phyloP scores from a whole-genome alignment of 768 basidiomycete species.

The Agaricus sinodeliciosus region DNA sequence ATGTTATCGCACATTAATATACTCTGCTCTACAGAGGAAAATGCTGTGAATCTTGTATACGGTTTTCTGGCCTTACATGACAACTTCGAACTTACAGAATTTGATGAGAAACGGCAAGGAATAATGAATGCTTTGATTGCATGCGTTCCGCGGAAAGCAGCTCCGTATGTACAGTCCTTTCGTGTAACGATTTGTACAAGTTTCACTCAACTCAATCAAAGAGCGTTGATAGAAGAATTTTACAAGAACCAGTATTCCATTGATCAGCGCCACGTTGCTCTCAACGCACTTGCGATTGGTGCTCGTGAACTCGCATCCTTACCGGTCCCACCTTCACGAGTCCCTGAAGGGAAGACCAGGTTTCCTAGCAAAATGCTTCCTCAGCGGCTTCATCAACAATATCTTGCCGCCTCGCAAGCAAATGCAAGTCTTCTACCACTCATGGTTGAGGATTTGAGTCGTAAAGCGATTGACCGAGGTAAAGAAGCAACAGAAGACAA shows the following conservation, averaged over 20 bases:
- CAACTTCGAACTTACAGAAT: slow-evolving; percentile 78
- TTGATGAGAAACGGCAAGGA: slow-evolving; percentile 69
- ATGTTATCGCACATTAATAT: not conserved
- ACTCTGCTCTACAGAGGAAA: slow-evolving; percentile 58
- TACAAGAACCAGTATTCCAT: slow-evolving; percentile 92
- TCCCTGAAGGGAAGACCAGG: slow-evolving; percentile 27
- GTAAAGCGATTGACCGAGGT: slow-evolving; percentile 54
- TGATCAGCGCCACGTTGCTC: slow-evolving; percentile 75
- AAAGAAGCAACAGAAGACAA: slow-evolving; percentile 45
- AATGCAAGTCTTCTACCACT: slow-evolving; percentile 39
- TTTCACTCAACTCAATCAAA: slow-evolving; percentile 21
- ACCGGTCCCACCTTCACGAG: slow-evolving; percentile 28
- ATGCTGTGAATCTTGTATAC: slow-evolving; percentile 76
- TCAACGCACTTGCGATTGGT: slow-evolving; percentile 82
- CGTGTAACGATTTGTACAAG: not conserved
- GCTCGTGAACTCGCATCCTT: slow-evolving; percentile 71
- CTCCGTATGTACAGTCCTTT: slow-evolving; percentile 59
- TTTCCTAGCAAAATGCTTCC: slow-evolving; percentile 87
- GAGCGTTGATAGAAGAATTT: slow-evolving; percentile 84
- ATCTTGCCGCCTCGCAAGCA: slow-evolving; percentile 38
- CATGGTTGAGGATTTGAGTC: slow-evolving; percentile 59
- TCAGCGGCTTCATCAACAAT: slow-evolving; percentile 60
- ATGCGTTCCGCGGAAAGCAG: slow-evolving; percentile 70
- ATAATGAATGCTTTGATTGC: slow-evolving; percentile 74
- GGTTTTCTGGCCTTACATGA: slow-evolving; percentile 71